These are phyloP conservation scores for Hemileccinum impolitum DNA, from an alignment of 768 basidiomycete species.

Conservation along the genomic window DNA sequence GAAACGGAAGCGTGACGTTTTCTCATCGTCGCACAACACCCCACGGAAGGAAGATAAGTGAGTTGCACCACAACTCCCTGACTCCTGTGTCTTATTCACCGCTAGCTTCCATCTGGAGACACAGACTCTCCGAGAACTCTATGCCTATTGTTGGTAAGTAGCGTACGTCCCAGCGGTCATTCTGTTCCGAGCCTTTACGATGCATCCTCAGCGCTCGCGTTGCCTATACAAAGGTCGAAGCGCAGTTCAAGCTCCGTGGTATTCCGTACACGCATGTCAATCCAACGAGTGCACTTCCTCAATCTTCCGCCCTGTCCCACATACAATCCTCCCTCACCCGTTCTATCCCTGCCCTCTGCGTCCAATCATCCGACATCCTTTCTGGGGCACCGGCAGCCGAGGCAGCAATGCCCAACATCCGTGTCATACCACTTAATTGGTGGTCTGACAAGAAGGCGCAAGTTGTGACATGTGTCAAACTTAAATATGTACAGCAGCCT, in stretches of 20 bases:
- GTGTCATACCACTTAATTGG: constrained; percentile 87
- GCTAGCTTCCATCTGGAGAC: constrained; percentile 64
- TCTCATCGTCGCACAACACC: background rate
- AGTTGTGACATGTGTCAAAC: constrained; percentile 87
- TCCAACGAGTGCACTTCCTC: constrained; percentile 42
- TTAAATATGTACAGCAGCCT: constrained; percentile 87
- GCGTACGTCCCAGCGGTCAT: background rate
- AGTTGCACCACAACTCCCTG: constrained; percentile 1
- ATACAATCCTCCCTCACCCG: constrained; percentile 72
- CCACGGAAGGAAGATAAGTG: constrained; percentile 29
- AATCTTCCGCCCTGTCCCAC: constrained; percentile 46
- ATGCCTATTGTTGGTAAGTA: constrained; percentile 81
- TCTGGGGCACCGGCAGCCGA: constrained; percentile 84
- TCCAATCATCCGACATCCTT: constrained; percentile 76
- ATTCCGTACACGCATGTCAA: constrained; percentile 79
- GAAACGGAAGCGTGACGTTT: constrained; percentile 29
- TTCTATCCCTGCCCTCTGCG: constrained; percentile 80
- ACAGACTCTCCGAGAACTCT: constrained; percentile 70
- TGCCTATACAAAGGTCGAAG: constrained; percentile 85
- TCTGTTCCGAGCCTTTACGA: background rate
- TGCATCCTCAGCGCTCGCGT: constrained; percentile 66
- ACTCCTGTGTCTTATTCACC: background rate
- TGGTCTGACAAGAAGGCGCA: constrained; percentile 79
- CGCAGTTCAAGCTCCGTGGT: constrained; percentile 76
- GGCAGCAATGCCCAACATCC: constrained; percentile 90